Percentiles rank a stretch among this genome's conserved stretches.
phyloP scores from a whole-genome alignment of 371 early-diverging fungal genomes.

The Phascolomyces articulosus region DNA sequence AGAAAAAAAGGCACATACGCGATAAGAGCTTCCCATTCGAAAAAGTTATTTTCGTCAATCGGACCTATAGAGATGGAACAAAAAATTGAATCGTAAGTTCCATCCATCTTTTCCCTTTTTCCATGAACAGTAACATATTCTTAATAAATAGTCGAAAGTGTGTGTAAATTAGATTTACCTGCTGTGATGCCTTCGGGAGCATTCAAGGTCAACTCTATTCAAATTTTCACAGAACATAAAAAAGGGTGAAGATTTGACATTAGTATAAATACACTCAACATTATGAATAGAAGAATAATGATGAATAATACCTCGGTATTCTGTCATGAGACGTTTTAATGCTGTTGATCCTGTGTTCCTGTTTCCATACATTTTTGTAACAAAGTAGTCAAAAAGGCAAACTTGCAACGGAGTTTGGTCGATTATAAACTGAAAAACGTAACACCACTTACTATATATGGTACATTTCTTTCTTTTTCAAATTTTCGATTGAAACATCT shows the following conservation, averaged over 20 bases:
- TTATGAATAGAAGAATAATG: slow-evolving; percentile 11
- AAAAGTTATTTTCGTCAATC: slow-evolving; percentile 89
- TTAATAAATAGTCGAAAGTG: neutral
- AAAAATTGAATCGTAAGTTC: neutral
- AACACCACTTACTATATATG: too few relatives aligned
- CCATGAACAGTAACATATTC: too few relatives aligned
- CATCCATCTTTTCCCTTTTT: neutral
- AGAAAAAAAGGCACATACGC: slow-evolving; percentile 57
- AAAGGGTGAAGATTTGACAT: neutral
- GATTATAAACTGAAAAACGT: too few relatives aligned
- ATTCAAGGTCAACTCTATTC: slow-evolving; percentile 86
- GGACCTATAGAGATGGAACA: slow-evolving; percentile 62
- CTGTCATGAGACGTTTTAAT: slow-evolving; percentile 94
- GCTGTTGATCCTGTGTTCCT: slow-evolving; percentile 74
- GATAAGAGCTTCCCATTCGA: slow-evolving; percentile 96
- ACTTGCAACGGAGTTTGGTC: too few relatives aligned
- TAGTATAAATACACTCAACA: too few relatives aligned
- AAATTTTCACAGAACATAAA: neutral
- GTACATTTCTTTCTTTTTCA: too few relatives aligned
- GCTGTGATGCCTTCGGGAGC: slow-evolving; percentile 97
- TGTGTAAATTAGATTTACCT: slow-evolving; percentile 44
- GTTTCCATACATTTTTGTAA: slow-evolving; percentile 34
- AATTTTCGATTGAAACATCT: too few relatives aligned
- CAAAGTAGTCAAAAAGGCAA: neutral
- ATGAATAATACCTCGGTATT: slow-evolving; percentile 90